Conservation (phyloP, 2,329 filamentous ascomycete species). For the Xylogone sp. region DNA sequence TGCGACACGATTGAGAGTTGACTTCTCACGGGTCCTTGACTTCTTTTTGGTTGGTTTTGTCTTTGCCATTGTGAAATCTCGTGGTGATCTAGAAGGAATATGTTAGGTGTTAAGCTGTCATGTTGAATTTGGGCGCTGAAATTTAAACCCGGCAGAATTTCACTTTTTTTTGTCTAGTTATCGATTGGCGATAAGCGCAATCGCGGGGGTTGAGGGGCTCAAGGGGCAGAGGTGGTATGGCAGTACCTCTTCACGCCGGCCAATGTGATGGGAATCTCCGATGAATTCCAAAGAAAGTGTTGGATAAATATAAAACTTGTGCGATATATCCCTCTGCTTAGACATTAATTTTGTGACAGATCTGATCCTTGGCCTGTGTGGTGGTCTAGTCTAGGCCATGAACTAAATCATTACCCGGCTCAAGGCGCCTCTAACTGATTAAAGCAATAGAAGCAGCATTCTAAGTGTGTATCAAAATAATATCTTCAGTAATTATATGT, state of each 20-base stretch:
- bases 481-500: background rate
- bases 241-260: too few species aligned
- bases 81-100: background rate
- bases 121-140: background rate
- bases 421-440: too few species aligned
- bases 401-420: too few species aligned
- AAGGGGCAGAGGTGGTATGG: too few species aligned
- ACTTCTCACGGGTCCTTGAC: constrained; percentile 23
- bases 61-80: constrained; percentile 26
- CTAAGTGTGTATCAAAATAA: background rate
- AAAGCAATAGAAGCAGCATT: background rate
- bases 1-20: constrained; percentile 20
- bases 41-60: constrained; percentile 28
- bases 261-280: too few species aligned
- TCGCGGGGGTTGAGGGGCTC: too few species aligned
- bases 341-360: too few species aligned
- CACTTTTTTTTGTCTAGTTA: background rate
- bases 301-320: too few species aligned
- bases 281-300: too few species aligned
- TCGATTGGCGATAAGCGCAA: background rate
- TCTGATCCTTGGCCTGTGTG: too few species aligned
- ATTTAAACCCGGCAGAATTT: background rate
- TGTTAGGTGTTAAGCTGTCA: background rate
- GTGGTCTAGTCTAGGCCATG: too few species aligned
- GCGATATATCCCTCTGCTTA: too few species aligned